Evolutionary conservation across 2,329 filamentous ascomycete species (phyloP), one percentile per base, ranked within the genome.

Genomic region (Colletotrichum musicola): DNA sequence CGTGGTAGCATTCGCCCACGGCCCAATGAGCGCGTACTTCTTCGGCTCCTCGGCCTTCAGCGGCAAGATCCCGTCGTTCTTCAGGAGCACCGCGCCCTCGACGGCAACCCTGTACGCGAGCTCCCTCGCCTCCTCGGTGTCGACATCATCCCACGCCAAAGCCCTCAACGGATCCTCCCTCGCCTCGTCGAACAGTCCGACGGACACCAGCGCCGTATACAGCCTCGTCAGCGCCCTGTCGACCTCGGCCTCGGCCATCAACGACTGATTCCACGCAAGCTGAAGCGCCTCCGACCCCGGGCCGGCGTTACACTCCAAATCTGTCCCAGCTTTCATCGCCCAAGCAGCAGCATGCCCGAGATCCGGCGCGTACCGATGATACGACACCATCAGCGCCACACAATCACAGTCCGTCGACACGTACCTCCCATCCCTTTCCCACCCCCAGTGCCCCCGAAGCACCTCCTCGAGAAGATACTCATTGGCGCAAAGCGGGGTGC

Each of bases 401-500:
- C 65, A 68, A 10, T 89, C 89, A 71, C 91, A 93, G 74, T 93
- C 90, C 16, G 85, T 88, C 0, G 88, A 89, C 42, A 93, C 84
- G 74, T 86, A 91, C 69, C 91, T 87, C 57, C 89, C 84, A 50
- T 88, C 83, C 3, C 85, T 82, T 0, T 84, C 86, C 83, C 89
- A 93, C 50, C 82, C 84, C 88, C 90, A 93, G 73, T 89, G 86
- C 51, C 91, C 85, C 1, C 91, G 84, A 3, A 93, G 81, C 14
- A 93, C 81, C 0, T 86, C 86, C 70, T 90, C 83, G 42, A 92
- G 81, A 1, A 93, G 82, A 71, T 89, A 93, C 0, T 82, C 80
- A 71, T 88, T 87, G 0, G 89, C 88, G 72, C 90, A 93, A 3
- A 88, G 84, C 0, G 90, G 90, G 0, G 89, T 83, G 0, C 90